These are phyloP conservation scores for Clonostachys rhizophaga DNA, from an alignment of 2,329 filamentous ascomycete genomes.

Conservation along the genomic window DNA sequence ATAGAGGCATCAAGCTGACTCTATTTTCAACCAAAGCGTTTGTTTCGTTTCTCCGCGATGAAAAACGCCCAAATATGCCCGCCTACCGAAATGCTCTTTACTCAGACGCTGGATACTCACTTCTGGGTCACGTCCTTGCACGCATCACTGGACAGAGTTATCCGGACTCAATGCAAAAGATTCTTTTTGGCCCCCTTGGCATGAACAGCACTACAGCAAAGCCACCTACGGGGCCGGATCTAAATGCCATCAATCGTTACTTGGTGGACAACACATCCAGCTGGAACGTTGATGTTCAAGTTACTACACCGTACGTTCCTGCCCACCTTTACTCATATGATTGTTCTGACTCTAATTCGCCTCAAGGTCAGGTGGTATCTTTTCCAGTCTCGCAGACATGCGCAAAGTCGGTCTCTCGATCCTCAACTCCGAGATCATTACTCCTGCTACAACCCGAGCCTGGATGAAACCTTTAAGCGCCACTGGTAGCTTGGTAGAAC, in stretches of 20 bases:
- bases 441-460: constrained; percentile 1
- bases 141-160: constrained; percentile 2
- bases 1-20: no score
- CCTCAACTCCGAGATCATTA: constrained; percentile 9
- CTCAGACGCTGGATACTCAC: constrained; percentile 11
- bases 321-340: no score
- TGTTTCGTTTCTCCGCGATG: no score
- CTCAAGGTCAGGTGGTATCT: constrained; percentile 7
- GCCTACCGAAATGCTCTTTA: constrained; percentile 6
- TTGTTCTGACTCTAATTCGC: no score
- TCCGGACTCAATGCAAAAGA: neutral
- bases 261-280: neutral
- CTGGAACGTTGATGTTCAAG: neutral
- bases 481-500: constrained; percentile 5
- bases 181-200: constrained; percentile 1
- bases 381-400: constrained; percentile 4
- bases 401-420: constrained; percentile 9
- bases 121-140: constrained; percentile 8
- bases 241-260: constrained; percentile 1
- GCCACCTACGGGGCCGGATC: constrained; percentile 1
- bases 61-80: neutral
- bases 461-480: constrained; percentile 11
- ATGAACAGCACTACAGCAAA: constrained; percentile 1
- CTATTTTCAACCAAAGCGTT: no score
- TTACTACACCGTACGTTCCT: no score